Evolutionary conservation across 1,284 basidiomycete genomes (phyloP).

Genomic region (Pseudozyma sp.): DNA sequence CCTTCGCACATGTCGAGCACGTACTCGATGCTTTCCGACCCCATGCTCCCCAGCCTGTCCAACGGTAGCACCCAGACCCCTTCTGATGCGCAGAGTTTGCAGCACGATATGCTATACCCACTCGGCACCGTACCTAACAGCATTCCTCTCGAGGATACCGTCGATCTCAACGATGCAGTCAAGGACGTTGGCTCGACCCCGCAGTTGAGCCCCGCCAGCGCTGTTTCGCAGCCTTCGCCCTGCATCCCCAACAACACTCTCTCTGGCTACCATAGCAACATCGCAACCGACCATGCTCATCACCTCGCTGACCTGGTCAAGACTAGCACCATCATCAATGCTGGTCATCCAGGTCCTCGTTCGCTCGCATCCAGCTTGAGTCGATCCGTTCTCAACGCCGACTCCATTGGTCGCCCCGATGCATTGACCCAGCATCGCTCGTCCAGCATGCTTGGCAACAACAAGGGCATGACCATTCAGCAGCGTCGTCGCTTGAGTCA

Average conservation of each 20-base stretch:
- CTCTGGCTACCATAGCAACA: constrained; percentile 41
- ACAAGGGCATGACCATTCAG: constrained; percentile 41
- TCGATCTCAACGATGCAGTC: constrained; percentile 11
- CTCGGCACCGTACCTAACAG: constrained; percentile 20
- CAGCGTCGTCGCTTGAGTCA: constrained; percentile 47
- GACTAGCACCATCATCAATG: constrained; percentile 28
- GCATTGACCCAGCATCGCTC: neutral
- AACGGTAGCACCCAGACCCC: constrained; percentile 13
- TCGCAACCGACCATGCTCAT: constrained; percentile 38
- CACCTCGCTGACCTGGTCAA: constrained; percentile 45
- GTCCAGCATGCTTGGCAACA: neutral
- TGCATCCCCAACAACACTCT: constrained; percentile 26
- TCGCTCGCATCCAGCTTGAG: constrained; percentile 45
- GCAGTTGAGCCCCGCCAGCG: constrained; percentile 32
- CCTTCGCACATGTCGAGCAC: constrained; percentile 8
- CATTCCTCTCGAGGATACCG: constrained; percentile 24
- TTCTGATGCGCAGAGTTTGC: constrained; percentile 25
- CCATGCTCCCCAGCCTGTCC: constrained; percentile 21
- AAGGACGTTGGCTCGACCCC: constrained; percentile 17
- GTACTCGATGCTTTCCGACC: constrained; percentile 6
- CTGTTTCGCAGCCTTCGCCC: constrained; percentile 29
- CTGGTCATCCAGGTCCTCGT: constrained; percentile 41
- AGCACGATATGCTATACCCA: constrained; percentile 25
- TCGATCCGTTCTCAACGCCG: constrained; percentile 39
- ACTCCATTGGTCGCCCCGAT: constrained; percentile 26